A percentile compares a stretch with the other conserved stretches of the same genome.
Evolutionary conservation across 805 yeast species (phyloP).

Genomic region (Metschnikowia kofuensis): DNA sequence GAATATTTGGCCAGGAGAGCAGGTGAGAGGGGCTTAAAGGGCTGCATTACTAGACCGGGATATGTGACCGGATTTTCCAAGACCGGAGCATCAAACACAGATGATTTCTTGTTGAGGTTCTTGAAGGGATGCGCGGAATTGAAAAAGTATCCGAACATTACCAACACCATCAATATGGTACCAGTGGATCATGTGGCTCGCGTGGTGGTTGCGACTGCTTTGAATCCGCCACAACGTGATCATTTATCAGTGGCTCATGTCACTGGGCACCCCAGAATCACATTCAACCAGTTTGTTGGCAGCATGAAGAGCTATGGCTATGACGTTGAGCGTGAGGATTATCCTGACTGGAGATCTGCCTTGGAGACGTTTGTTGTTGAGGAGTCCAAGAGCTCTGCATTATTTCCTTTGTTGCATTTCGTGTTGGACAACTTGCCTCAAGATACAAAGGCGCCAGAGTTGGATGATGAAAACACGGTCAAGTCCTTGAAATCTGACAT

Average conservation of each 20-base stretch:
- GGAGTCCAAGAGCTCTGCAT: slow-evolving; percentile 74
- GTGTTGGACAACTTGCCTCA: slow-evolving; percentile 90
- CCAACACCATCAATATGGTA: slow-evolving; percentile 89
- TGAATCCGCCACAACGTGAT: slow-evolving; percentile 61
- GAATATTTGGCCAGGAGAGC: slow-evolving; percentile 87
- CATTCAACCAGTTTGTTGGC: slow-evolving; percentile 71
- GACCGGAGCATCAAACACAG: slow-evolving; percentile 92
- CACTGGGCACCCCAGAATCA: slow-evolving; percentile 94
- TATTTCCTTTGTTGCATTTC: slow-evolving; percentile 90
- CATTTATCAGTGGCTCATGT: slow-evolving; percentile 81
- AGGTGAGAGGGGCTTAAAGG: slow-evolving; percentile 82
- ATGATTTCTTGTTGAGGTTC: slow-evolving; percentile 92
- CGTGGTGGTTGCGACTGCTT: slow-evolving; percentile 77
- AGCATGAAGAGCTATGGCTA: slow-evolving; percentile 72
- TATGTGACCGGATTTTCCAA: slow-evolving; percentile 84
- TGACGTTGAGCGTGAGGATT: slow-evolving; percentile 56
- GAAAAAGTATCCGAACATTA: slow-evolving; percentile 80
- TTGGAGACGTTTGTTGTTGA: slow-evolving; percentile 78
- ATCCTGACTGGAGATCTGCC: slow-evolving; percentile 72
- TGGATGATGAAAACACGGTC: slow-evolving; percentile 84
- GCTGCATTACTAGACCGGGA: slow-evolving; percentile 92
- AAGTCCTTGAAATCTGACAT: slow-evolving; percentile 61
- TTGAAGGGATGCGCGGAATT: slow-evolving; percentile 91
- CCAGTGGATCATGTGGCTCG: slow-evolving; percentile 99
- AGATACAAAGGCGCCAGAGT: slow-evolving; percentile 91